A percentile compares a stretch with the other conserved stretches of the same genome.
Evolutionary conservation across 176 grass and related monocot genomes (phyloP).

Genomic region (Bolboschoenus planiculmis): DNA sequence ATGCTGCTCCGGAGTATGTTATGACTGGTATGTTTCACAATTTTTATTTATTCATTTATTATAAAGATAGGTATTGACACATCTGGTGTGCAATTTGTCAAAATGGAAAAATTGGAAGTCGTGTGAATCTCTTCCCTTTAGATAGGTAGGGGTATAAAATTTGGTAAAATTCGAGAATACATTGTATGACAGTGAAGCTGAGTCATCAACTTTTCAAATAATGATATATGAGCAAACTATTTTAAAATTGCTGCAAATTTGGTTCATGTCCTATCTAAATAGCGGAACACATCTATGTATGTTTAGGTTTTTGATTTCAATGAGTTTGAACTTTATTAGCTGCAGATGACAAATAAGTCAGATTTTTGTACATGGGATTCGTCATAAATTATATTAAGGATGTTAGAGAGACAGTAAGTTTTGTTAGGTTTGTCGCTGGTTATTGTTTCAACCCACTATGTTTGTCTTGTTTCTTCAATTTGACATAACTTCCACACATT

Average conservation of each 20-base stretch:
- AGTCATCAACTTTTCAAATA: not conserved
- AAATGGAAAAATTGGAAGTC: not conserved
- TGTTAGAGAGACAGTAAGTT: not conserved
- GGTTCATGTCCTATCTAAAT: no score
- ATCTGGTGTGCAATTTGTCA: not conserved
- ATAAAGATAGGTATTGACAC: not conserved
- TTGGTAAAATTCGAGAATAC: not conserved
- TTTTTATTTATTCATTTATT: not conserved
- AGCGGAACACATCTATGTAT: not conserved
- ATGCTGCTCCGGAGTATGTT: conserved; percentile 95
- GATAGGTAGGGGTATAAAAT: not conserved
- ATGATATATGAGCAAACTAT: not conserved
- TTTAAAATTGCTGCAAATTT: not conserved
- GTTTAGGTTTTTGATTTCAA: not conserved
- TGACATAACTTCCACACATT: not conserved
- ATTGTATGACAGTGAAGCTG: not conserved
- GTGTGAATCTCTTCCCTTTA: not conserved
- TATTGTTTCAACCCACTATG: not conserved
- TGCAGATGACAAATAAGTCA: not conserved
- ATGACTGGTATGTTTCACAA: conserved; percentile 68
- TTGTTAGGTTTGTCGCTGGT: not conserved
- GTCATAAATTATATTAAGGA: not conserved
- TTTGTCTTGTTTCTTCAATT: conserved; percentile 3
- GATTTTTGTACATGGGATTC: not conserved
- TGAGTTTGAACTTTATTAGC: not conserved